phyloP scores from a whole-genome alignment of 148 eudicot species.

The Rhododendron williamsianum region DNA sequence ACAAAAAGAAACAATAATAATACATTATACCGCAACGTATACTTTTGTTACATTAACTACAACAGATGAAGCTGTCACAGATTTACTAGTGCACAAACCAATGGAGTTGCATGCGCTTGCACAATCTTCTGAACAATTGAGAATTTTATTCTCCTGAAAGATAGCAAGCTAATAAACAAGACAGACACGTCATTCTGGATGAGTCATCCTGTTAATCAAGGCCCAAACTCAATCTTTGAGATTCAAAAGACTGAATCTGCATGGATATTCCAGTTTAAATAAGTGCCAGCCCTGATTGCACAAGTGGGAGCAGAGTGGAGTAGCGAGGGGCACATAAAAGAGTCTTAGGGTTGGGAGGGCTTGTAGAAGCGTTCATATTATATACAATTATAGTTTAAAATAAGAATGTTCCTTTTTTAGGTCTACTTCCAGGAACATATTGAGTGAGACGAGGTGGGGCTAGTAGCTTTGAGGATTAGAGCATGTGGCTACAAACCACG shows the following conservation, averaged over 20 bases:
- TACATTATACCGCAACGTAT: background rate
- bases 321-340: background rate
- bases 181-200: background rate
- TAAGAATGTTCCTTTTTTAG: background rate
- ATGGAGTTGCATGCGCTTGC: background rate
- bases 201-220: background rate
- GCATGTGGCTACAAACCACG: background rate
- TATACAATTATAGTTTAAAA: background rate
- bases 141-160: background rate
- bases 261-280: background rate
- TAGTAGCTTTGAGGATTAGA: background rate
- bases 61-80: background rate
- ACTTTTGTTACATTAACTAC: background rate
- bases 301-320: background rate
- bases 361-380: background rate
- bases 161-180: background rate
- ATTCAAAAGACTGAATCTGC: background rate
- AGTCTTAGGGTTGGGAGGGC: background rate
- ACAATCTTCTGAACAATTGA: background rate
- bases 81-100: background rate
- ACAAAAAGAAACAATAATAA: background rate
- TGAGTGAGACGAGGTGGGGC: background rate
- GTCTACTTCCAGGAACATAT: background rate
- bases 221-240: background rate
- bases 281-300: background rate